Percentiles rank a stretch among this genome's conserved stretches.
These are phyloP conservation scores for Fusarium ramigenum DNA, from an alignment of 2,329 filamentous ascomycete species.

Conservation along the genomic window DNA sequence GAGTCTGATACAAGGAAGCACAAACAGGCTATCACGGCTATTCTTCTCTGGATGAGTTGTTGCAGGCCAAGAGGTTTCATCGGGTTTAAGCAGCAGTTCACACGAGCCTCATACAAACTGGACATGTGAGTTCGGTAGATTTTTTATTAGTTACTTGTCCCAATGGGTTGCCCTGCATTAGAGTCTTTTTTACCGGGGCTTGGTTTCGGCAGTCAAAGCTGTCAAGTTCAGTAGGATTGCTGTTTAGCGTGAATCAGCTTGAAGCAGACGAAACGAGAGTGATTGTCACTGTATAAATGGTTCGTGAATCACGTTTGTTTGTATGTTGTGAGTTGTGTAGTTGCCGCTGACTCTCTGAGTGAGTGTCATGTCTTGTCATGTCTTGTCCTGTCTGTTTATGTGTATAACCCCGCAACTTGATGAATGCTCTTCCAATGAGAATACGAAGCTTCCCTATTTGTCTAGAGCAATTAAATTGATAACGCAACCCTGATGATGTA, in stretches of 20 bases:
- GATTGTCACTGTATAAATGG: neutral
- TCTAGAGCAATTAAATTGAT: slow-evolving; percentile 7
- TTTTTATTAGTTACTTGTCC: neutral
- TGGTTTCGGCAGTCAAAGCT: slow-evolving; percentile 14
- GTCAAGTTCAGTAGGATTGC: neutral
- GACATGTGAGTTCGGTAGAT: slow-evolving; percentile 4
- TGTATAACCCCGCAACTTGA: slow-evolving; percentile 4
- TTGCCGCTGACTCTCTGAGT: neutral
- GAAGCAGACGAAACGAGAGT: neutral
- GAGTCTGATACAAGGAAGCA: neutral
- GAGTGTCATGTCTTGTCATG: neutral
- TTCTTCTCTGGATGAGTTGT: neutral
- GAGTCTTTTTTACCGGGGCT: neutral
- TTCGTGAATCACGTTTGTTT: neutral
- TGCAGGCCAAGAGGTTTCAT: neutral
- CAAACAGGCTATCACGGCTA: neutral
- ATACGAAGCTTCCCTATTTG: slow-evolving; percentile 5
- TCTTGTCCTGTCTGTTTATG: neutral
- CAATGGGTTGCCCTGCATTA: slow-evolving; percentile 8
- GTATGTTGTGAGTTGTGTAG: neutral
- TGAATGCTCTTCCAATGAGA: slow-evolving; percentile 2
- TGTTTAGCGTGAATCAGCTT: neutral
- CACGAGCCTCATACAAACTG: neutral
- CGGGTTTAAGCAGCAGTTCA: neutral
- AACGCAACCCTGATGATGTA: neutral